phyloP scores from a whole-genome alignment of 2,329 filamentous ascomycete genomes.

The Curvularia eragrostidis region DNA sequence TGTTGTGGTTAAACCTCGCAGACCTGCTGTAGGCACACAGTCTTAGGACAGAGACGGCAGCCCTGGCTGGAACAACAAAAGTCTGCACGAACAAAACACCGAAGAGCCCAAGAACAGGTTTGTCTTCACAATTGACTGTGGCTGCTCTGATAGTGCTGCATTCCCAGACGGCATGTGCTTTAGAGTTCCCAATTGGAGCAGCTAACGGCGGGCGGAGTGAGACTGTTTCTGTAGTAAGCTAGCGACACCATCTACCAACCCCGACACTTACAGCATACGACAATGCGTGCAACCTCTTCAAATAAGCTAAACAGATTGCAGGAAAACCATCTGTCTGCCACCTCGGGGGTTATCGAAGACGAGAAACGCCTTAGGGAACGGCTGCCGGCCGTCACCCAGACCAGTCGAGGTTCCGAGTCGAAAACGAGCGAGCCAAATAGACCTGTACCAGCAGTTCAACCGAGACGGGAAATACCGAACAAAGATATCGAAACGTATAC shows the following conservation, averaged over 20 bases:
- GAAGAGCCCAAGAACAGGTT: not conserved
- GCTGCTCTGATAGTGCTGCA: not conserved
- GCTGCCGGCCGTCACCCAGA: not conserved
- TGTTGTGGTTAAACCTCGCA: not conserved
- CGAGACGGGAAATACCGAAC: not conserved
- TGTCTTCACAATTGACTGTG: not conserved
- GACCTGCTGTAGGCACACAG: not conserved
- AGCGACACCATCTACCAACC: not conserved
- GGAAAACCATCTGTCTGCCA: not conserved
- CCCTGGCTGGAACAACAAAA: not conserved
- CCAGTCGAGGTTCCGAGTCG: not conserved
- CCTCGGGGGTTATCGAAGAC: not conserved
- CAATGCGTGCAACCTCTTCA: not conserved
- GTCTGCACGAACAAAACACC: not conserved
- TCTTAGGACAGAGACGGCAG: not conserved
- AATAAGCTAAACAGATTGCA: not conserved
- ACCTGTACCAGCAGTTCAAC: not conserved
- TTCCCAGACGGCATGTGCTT: not conserved
- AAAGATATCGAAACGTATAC: not conserved
- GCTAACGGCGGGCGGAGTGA: not conserved
- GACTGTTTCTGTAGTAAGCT: not conserved
- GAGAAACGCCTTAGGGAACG: not conserved
- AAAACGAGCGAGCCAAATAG: not conserved
- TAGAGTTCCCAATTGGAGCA: not conserved
- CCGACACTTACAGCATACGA: not conserved